phyloP scores from a whole-genome alignment of 768 basidiomycete genomes.

The Suillus luteus region DNA sequence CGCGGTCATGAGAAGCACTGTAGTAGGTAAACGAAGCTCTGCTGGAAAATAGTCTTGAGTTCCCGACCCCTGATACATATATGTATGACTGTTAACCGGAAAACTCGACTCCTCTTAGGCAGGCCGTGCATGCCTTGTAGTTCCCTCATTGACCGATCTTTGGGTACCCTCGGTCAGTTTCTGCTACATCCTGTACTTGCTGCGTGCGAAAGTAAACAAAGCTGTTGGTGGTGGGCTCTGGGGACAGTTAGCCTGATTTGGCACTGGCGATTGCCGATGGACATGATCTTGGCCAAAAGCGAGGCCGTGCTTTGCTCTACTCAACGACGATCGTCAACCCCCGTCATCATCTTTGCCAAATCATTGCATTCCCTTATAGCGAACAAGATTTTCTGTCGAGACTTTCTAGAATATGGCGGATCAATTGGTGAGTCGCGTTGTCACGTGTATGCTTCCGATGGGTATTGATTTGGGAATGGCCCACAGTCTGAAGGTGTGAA shows the following conservation, averaged over 20 bases:
- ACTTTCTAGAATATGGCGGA: conserved; percentile 49
- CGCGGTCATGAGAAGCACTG: background rate
- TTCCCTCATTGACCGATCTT: background rate
- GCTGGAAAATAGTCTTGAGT: background rate
- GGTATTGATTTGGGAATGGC: conserved; percentile 18
- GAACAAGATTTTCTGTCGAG: background rate
- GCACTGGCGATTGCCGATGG: conserved; percentile 37
- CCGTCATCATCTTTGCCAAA: conserved; percentile 13
- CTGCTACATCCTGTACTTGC: background rate
- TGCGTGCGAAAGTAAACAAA: background rate
- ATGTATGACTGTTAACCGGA: background rate
- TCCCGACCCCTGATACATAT: background rate
- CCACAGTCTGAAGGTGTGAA: conserved; percentile 58
- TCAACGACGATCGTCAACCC: conserved; percentile 15
- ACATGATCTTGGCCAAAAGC: conserved; percentile 12
- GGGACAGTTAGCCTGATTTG: conserved; percentile 23
- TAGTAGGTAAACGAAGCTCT: conserved; percentile 5
- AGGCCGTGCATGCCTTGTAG: background rate
- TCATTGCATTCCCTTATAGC: background rate
- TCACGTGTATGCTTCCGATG: conserved; percentile 17
- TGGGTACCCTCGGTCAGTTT: too few species aligned
- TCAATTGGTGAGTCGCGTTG: conserved; percentile 48
- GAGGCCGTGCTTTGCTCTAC: conserved; percentile 10
- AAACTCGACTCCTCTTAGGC: background rate
- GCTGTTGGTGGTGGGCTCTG: background rate